Conservation (phyloP, 2,329 filamentous ascomycete species). For the Fusarium bulbicola region DNA sequence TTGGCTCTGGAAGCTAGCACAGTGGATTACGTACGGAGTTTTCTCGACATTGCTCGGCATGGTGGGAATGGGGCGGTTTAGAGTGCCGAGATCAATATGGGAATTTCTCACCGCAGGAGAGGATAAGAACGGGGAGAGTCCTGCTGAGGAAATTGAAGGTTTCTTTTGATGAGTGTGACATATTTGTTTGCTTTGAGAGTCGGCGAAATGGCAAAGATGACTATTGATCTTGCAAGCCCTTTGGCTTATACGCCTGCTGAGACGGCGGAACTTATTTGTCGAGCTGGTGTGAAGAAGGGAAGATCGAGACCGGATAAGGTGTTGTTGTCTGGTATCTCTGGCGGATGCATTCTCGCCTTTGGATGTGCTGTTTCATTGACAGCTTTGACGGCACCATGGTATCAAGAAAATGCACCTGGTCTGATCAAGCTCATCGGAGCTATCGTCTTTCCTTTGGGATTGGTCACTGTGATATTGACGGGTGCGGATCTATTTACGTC, state of each 20-base stretch:
- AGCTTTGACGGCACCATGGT: constrained; percentile 36
- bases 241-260: constrained; percentile 36
- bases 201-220: not conserved
- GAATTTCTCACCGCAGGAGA: not conserved
- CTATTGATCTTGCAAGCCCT: constrained; percentile 1
- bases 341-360: constrained; percentile 30
- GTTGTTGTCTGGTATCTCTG: constrained; percentile 32
- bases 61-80: constrained; percentile 3
- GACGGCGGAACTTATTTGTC: constrained; percentile 36
- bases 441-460: constrained; percentile 31
- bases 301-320: constrained; percentile 34
- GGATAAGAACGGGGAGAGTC: not conserved
- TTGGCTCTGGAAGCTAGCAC: constrained; percentile 4
- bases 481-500: constrained; percentile 37
- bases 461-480: constrained; percentile 34
- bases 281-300: constrained; percentile 34
- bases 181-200: not conserved
- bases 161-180: too few relatives aligned
- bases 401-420: constrained; percentile 36
- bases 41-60: constrained; percentile 26
- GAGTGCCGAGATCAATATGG: constrained; percentile 2
- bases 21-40: constrained; percentile 19
- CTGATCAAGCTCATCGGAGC: constrained; percentile 35
- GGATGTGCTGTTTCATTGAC: constrained; percentile 37
- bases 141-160: accelerated